Conservation (phyloP, 768 basidiomycete genomes). For the Cubamyces lactineus region DNA sequence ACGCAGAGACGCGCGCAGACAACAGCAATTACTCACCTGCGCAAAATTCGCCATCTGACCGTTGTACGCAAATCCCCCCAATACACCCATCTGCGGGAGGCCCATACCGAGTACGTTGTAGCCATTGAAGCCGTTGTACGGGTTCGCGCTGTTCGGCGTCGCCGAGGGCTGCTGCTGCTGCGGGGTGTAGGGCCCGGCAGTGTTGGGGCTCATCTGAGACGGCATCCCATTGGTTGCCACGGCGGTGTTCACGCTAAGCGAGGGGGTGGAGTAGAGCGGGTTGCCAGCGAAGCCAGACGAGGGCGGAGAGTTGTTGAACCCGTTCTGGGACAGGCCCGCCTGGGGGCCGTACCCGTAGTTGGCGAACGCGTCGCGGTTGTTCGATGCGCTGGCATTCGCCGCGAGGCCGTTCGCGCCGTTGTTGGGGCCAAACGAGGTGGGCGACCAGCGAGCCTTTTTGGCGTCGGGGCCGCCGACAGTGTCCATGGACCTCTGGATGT, state of each 20-base stretch:
- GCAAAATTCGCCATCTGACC: conserved; percentile 71
- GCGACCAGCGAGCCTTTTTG: conserved; percentile 92
- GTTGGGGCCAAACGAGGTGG: conserved; percentile 51
- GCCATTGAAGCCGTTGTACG: conserved; percentile 63
- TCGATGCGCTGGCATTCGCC: conserved; percentile 44
- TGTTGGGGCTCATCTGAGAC: conserved; percentile 72
- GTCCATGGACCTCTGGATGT: conserved; percentile 80
- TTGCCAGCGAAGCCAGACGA: conserved; percentile 53
- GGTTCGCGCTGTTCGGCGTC: conserved; percentile 45
- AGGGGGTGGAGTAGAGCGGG: conserved; percentile 74
- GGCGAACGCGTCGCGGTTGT: conserved; percentile 71
- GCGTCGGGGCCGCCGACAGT: conserved; percentile 78
- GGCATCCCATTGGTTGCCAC: conserved; percentile 50
- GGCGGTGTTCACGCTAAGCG: conserved; percentile 68
- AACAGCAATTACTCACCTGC: conserved; percentile 46
- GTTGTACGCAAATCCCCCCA: conserved; percentile 72
- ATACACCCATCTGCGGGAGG: conserved; percentile 71
- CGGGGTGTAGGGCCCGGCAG: conserved; percentile 56
- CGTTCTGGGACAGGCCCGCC: conserved; percentile 52
- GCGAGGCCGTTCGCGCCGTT: conserved; percentile 44
- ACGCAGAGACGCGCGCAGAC: conserved; percentile 28
- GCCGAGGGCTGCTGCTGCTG: conserved; percentile 40
- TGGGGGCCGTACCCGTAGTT: conserved; percentile 88
- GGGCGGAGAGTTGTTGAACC: conserved; percentile 53
- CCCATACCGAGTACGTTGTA: conserved; percentile 86